Base-by-base conservation (phyloP, 1,284 basidiomycete species). In the Apiotrichum brassicae region DNA sequence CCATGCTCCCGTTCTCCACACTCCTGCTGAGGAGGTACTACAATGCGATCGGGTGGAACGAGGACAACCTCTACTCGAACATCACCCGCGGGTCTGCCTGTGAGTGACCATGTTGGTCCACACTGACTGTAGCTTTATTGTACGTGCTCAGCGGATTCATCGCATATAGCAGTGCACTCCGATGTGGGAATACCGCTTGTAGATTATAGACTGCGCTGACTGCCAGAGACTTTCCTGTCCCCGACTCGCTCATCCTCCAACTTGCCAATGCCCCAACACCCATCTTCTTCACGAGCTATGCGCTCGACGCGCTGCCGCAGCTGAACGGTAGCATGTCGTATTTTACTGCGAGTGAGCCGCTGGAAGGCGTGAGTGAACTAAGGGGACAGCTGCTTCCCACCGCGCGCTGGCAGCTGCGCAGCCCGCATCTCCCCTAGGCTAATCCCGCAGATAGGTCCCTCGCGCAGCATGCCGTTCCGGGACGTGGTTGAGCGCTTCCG, bases 291-390 rank as follows among this genome's bases (percentile, higher is more conserved):
- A 94, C 90, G 1, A 86, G 86, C 1, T 92, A 93, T 69, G 84
- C 89, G 4, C 86, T 94, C 76, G 91, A 87, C 53, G 89, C 89
- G 8, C 80, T 95, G 70, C 92, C 92, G 1, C 86, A 86, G 9
- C 78, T 97, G 46, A 87, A 87, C 60, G 93, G 92, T n/a, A 88
- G 87, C 0, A 78, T 97, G 36, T 90, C 88, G 33, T 97, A 97
- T 68, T 87, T 95, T 57, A 92, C 93, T 63, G 87, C 87, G 0
- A 89, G 88, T 8, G 87, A 86, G 66, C 80, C 85, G 51, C 74
- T 93, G 33, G 77, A 85, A 57, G 78, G 87, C 58, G 83, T 69
- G 45, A 52, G 63, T 44, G 1, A 9, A 18, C 18, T 22, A 25
- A n/a, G n/a, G n/a, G n/a, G n/a, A n/a, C n/a, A n/a, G n/a, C n/a